phyloP scores from a whole-genome alignment of 192 early-diverging fungal genomes.

The Allomyces macrogynus region DNA sequence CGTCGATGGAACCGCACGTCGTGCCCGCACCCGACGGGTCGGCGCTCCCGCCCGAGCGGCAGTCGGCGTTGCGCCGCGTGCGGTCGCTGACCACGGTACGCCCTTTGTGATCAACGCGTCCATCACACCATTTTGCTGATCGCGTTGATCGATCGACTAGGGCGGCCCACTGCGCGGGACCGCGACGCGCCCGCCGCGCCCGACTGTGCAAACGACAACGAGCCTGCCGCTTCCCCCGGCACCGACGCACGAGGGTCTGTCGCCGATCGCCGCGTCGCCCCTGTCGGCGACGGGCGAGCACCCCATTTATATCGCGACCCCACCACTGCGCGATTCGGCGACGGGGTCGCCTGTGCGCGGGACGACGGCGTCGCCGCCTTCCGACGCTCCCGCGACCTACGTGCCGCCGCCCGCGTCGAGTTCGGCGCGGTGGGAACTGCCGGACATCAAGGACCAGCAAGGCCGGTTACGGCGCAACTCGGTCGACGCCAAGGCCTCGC shows the following conservation, averaged over 20 bases:
- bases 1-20: too few species aligned
- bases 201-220: neutral
- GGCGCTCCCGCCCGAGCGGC: too few species aligned
- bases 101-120: too few species aligned
- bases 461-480: neutral
- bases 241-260: neutral
- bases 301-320: too few species aligned
- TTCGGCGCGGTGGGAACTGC: neutral
- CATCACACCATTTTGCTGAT: too few species aligned
- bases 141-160: too few species aligned
- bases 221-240: neutral
- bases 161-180: neutral
- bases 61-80: neutral
- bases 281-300: too few species aligned
- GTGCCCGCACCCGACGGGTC: too few species aligned
- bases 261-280: too few species aligned
- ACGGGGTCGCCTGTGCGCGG: too few species aligned
- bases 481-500: slow-evolving; percentile 33
- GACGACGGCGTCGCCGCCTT: neutral
- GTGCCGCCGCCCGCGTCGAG: neutral
- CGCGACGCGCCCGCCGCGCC: neutral
- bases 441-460: neutral
- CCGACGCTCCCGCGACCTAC: neutral
- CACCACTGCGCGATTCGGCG: too few species aligned
- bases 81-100: neutral